Evolutionary conservation across 495 filamentous ascomycete species (phyloP).

Genomic region (Bacidia rubella): DNA sequence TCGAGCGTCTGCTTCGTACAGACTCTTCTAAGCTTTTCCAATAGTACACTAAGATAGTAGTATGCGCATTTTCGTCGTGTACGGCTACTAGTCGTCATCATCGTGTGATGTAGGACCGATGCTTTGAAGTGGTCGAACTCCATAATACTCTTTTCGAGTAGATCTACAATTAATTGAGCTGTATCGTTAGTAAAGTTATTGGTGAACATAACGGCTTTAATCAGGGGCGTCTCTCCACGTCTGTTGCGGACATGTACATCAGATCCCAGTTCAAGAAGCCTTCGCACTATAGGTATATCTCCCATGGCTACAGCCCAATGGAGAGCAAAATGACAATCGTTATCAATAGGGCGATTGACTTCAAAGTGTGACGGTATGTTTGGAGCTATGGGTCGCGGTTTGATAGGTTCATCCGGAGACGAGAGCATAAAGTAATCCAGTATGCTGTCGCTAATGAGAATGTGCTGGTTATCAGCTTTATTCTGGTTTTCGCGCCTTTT

Average conservation of each 20-base stretch:
- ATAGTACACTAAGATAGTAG: constrained; percentile 85
- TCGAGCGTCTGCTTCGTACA: constrained; percentile 55
- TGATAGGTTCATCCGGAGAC: constrained; percentile 51
- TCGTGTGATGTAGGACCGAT: constrained; percentile 87
- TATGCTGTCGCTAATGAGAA: constrained; percentile 80
- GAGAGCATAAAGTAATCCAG: constrained; percentile 89
- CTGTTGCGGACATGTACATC: constrained; percentile 51
- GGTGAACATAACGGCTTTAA: constrained; percentile 88
- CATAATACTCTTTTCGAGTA: constrained; percentile 63
- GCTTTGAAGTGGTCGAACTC: constrained; percentile 60
- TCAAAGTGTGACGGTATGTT: constrained; percentile 71
- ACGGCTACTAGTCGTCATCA: constrained; percentile 63
- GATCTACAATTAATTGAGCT: constrained; percentile 65
- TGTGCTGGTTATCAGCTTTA: constrained; percentile 59
- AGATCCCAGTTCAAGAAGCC: constrained; percentile 65
- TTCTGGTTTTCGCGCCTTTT: constrained; percentile 55
- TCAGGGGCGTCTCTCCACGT: constrained; percentile 84
- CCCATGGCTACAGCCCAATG: constrained; percentile 99
- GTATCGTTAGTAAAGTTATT: constrained; percentile 88
- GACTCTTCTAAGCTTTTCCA: constrained; percentile 65
- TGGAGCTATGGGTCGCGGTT: constrained; percentile 44
- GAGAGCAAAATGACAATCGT: constrained; percentile 74
- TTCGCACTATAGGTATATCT: constrained; percentile 77
- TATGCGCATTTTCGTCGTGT: constrained; percentile 70
- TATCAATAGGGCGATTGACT: constrained; percentile 77